Conservation (phyloP, 148 eudicot genomes). For the Camellia granthamiana region DNA sequence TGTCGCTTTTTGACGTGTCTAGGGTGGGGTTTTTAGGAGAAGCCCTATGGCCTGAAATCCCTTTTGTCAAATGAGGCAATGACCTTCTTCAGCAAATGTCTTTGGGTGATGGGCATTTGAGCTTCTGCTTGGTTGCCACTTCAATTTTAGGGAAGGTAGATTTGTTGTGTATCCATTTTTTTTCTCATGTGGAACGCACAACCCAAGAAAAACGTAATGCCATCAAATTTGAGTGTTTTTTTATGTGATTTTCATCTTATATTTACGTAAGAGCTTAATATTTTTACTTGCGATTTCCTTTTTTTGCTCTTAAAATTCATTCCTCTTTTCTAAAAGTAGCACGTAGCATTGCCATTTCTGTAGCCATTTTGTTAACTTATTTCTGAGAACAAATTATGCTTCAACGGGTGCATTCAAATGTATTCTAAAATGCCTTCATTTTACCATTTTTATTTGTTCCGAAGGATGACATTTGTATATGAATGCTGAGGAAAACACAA, state of each 20-base stretch:
- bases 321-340: too few relatives aligned
- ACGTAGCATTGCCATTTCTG: too few relatives aligned
- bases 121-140: background rate
- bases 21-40: background rate
- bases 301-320: too few relatives aligned
- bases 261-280: too few relatives aligned
- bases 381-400: too few relatives aligned
- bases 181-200: background rate
- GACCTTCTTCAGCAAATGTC: background rate
- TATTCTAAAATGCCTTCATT: background rate
- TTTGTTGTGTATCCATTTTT: background rate
- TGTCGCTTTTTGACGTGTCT: constrained; percentile 5
- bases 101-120: background rate
- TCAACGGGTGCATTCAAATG: background rate
- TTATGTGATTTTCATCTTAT: background rate
- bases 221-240: background rate
- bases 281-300: too few relatives aligned
- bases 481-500: background rate
- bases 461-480: background rate
- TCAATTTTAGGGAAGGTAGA: background rate
- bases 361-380: too few relatives aligned
- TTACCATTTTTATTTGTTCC: background rate
- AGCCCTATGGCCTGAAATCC: background rate
- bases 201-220: background rate
- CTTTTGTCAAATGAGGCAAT: background rate